phyloP scores from a whole-genome alignment of 176 grass and related monocot genomes.

The Carex pumila region DNA sequence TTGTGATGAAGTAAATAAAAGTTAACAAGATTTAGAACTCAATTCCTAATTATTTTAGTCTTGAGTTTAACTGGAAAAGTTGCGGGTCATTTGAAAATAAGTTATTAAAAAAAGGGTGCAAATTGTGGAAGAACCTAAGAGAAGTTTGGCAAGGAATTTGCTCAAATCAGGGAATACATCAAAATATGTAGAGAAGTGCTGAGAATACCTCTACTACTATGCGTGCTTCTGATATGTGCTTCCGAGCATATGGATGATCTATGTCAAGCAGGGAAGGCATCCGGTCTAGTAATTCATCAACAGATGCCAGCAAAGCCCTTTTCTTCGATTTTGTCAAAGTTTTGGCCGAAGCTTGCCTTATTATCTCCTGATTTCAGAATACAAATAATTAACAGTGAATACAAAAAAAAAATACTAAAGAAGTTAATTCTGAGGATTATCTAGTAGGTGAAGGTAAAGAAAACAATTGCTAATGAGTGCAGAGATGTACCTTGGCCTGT shows the following conservation, averaged over 20 bases:
- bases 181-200: not conserved
- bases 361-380: slow-evolving; percentile 58
- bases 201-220: slow-evolving; percentile 73
- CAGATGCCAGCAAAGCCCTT: slow-evolving; percentile 64
- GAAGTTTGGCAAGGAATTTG: not conserved
- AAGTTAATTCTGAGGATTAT: not conserved
- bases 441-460: slow-evolving; percentile 11
- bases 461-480: not conserved
- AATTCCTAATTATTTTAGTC: not conserved
- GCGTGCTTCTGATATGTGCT: slow-evolving; percentile 64
- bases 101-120: not conserved
- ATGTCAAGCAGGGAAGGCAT: slow-evolving; percentile 95
- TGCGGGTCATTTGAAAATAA: not conserved
- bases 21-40: not conserved
- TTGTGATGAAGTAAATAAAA: not conserved
- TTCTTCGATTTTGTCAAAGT: slow-evolving; percentile 76
- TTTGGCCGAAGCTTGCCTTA: slow-evolving; percentile 61
- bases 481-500: slow-evolving; percentile 70
- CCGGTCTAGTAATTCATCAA: slow-evolving; percentile 67
- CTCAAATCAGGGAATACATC: not conserved
- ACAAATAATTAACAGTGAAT: slow-evolving; percentile 28
- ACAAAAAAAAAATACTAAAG: not conserved
- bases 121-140: not conserved
- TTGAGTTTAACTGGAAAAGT: not conserved
- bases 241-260: slow-evolving; percentile 95